Evolutionary conservation across 2,329 filamentous ascomycete species (phyloP), one percentile per base, ranked within the genome.

Genomic region (Dissoconium aciculare): DNA sequence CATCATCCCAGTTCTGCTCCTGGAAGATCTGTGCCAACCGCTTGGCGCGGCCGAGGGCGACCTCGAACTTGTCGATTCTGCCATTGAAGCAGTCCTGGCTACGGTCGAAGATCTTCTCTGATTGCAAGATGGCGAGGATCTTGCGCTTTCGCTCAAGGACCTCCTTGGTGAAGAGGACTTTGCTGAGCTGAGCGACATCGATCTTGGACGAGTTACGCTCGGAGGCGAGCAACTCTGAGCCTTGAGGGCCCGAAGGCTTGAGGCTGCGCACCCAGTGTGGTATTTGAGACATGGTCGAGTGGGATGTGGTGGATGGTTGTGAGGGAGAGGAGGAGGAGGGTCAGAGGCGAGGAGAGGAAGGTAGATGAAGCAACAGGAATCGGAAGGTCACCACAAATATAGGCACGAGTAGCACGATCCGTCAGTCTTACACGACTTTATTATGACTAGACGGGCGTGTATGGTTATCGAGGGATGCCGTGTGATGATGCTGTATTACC

Each of bases 51-150:
- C 71, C 77, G 33, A 87, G 61, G 1, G 79, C 69, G 17, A 67
- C 69, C 49, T 80, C 69, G 46, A 84, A 74, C 28, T 73, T 67
- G 39, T 79, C 75, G 15, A 70, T 64, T 26, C 79, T 63, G 25
- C 78, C 77, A 42, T 71, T 66, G 52, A 79, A 80, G 57, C 82
- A 81, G 51, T 83, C 82, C 41, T 78, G 72, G 3, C 72, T 72
- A 58, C 84, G 85, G 56, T 84, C 75, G 43, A 85, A 84, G 34
- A 82, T 66, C 31, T 70, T 68, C 35, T 85, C 76, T 0, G 63
- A 52, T 43, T 74, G 60, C 4, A 85, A 64, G n/a, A 81, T 64
- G 28, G 66, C 57, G 4, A 82, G 58, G 15, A 85, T 64, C 14
- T 59, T 59, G 2, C 67, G 56, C 45, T 75, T 73, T 26, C 68